Base-by-base conservation (phyloP, 2,329 filamentous ascomycete species). In the Calonectria montana region DNA sequence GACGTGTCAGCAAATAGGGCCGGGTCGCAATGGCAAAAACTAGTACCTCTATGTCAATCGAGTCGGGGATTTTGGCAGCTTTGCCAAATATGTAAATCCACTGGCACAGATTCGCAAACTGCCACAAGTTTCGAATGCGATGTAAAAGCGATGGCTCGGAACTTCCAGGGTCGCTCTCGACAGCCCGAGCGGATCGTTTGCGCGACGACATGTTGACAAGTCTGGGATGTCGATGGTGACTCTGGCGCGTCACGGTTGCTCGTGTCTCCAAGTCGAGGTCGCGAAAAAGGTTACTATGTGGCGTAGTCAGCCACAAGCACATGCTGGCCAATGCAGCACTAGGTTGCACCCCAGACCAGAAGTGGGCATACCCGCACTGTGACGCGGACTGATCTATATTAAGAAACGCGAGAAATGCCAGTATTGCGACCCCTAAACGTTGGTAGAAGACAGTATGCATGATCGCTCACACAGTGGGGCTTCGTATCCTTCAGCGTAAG, bases 21-120 rank as follows among this genome's bases (percentile, higher is more conserved):
- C n/a, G 21, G 21, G 18, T 31, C 15, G 31, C 5, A 15, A 78
- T 29, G 71, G 57, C 25, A 65, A 16, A 13, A 27, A 64, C 23
- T 35, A 50, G 39, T 90, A 98, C 97, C 86, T 98, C 96, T 75
- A 98, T 94, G 80, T 96, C 95, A 74, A 98, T 89, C 80, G 93
- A 92, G 74, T 97, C 94, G 78, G 97, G 93, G 76, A 98, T 94
- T 86, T 97, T 98, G 82, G 97, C 92, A 50, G 92, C 92, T 79
- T 93, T 92, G 73, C 96, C 96, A 83, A 99, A 99, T 47, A 96
- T 91, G 82, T 93, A 94, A 73, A 98, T 94, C 89, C 95, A 99
- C 84, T 99, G 96, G 85, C 93, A 95, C 9, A 98, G 86, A 80
- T 95, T 96, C 73, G 96, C 94, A 84, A 98, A 98, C 83, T 98